Percentiles rank a stretch among this genome's conserved stretches.
These are phyloP conservation scores for Amauroascus niger DNA, from an alignment of 2,329 filamentous ascomycete species.

Conservation along the genomic window DNA sequence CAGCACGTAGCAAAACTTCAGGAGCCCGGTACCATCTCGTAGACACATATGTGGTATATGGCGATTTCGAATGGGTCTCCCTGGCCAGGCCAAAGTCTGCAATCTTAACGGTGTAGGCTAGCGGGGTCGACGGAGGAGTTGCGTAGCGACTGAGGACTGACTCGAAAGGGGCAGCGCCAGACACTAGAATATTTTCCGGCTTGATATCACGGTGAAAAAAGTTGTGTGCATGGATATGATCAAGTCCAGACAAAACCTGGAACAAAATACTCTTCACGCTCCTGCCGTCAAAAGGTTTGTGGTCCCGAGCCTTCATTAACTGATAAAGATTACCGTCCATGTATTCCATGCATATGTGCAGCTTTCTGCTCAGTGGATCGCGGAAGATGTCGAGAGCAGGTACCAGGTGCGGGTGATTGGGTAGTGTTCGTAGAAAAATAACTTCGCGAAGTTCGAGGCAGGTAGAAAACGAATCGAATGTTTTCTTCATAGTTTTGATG, in stretches of 20 bases:
- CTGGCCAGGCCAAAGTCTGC: constrained; percentile 96
- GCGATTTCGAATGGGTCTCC: constrained; percentile 90
- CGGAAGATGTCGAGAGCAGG: constrained; percentile 96
- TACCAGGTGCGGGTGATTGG: constrained; percentile 83
- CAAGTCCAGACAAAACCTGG: constrained; percentile 90
- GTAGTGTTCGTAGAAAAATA: constrained; percentile 85
- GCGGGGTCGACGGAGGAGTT: constrained; percentile 88
- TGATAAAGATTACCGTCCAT: constrained; percentile 99
- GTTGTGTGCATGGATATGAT: constrained; percentile 92
- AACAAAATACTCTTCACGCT: constrained; percentile 97
- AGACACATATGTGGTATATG: constrained; percentile 97
- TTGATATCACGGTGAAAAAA: constrained; percentile 99
- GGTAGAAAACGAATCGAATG: constrained; percentile 80
- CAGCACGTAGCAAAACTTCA: constrained; percentile 84
- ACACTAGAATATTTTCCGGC: constrained; percentile 95
- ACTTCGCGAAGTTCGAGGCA: constrained; percentile 93
- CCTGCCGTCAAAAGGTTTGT: constrained; percentile 79
- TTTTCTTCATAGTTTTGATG: constrained; percentile 99
- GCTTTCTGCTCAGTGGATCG: constrained; percentile 87
- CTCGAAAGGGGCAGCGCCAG: constrained; percentile 76
- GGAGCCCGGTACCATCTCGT: constrained; percentile 93
- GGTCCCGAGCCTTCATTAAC: constrained; percentile 94
- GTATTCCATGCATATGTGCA: constrained; percentile 98
- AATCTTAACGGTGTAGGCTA: constrained; percentile 92
- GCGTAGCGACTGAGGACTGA: constrained; percentile 90